Percentiles rank a stretch among this genome's conserved stretches.
Evolutionary conservation across 306 rosid species (phyloP).

Genomic region (Medicago lupulina): DNA sequence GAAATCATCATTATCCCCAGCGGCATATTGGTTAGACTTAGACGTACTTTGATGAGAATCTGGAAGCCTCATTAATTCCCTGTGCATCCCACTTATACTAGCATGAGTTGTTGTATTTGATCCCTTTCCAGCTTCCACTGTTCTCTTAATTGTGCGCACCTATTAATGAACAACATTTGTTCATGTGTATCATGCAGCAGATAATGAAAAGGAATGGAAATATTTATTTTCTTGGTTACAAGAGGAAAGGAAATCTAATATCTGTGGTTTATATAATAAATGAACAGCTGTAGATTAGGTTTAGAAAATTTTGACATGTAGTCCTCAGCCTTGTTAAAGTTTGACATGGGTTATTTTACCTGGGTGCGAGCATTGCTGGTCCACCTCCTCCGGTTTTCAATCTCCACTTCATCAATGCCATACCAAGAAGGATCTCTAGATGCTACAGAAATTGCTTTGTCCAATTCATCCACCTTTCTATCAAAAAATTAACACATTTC

Average conservation of each 20-base stretch:
- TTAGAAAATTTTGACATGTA: conserved; percentile 13
- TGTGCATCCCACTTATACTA: conserved; percentile 67
- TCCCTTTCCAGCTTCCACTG: conserved; percentile 67
- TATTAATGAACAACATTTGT: conserved; percentile 47
- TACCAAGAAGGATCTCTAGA: conserved; percentile 88
- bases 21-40: conserved; percentile 59
- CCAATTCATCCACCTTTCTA: conserved; percentile 99
- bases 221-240: not conserved
- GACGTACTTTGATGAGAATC: conserved; percentile 62
- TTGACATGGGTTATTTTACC: conserved; percentile 55
- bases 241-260: conserved; percentile 11
- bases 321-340: conserved; percentile 35
- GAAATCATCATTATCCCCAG: conserved; percentile 71
- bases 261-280: not conserved
- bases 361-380: conserved; percentile 82
- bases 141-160: conserved; percentile 73
- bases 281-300: conserved; percentile 7
- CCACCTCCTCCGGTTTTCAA: conserved; percentile 94
- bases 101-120: conserved; percentile 43
- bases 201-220: conserved; percentile 21
- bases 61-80: conserved; percentile 90
- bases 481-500: conserved; percentile 76
- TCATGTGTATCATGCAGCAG: conserved; percentile 23
- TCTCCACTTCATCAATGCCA: conserved; percentile 89
- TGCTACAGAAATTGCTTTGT: conserved; percentile 90